Evolutionary conservation across 352 stramenopile species (phyloP).

Genomic region (Discostella stelligera): DNA sequence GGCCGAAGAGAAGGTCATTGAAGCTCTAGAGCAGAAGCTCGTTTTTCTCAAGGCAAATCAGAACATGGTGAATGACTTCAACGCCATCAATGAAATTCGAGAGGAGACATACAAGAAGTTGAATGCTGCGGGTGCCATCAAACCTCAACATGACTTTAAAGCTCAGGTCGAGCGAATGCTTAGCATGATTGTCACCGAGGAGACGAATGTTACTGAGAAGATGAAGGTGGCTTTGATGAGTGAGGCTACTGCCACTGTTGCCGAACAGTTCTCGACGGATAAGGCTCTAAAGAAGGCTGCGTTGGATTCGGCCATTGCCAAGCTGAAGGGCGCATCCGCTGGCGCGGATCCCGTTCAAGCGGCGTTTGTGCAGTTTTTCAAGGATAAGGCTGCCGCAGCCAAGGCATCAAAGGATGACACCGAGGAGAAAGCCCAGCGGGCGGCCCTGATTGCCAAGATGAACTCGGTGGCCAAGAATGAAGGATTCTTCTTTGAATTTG

Average conservation of each 20-base stretch:
- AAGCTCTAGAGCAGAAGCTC: slow-evolving; percentile 66
- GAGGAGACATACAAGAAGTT: slow-evolving; percentile 71
- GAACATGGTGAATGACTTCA: slow-evolving; percentile 71
- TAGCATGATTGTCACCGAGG: slow-evolving; percentile 68
- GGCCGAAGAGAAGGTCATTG: slow-evolving; percentile 74
- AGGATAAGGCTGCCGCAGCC: slow-evolving; percentile 60
- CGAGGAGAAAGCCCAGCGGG: slow-evolving; percentile 57
- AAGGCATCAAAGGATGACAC: slow-evolving; percentile 59
- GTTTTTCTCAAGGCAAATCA: slow-evolving; percentile 68
- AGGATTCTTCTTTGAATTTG: slow-evolving; percentile 75
- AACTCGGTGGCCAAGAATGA: slow-evolving; percentile 73
- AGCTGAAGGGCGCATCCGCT: slow-evolving; percentile 61
- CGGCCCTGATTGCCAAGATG: slow-evolving; percentile 69
- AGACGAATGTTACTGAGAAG: slow-evolving; percentile 70
- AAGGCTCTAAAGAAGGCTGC: slow-evolving; percentile 73
- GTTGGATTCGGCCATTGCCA: slow-evolving; percentile 63
- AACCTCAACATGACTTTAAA: slow-evolving; percentile 80
- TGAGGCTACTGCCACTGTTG: slow-evolving; percentile 70
- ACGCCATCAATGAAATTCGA: slow-evolving; percentile 61
- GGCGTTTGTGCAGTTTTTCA: slow-evolving; percentile 77
- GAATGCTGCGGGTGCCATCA: slow-evolving; percentile 74
- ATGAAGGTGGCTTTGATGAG: slow-evolving; percentile 72
- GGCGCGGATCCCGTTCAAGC: slow-evolving; percentile 58
- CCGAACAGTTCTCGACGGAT: slow-evolving; percentile 53
- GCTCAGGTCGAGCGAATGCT: slow-evolving; percentile 72